phyloP scores from a whole-genome alignment of 2,329 filamentous ascomycete species.

The Cytospora schulzeri region DNA sequence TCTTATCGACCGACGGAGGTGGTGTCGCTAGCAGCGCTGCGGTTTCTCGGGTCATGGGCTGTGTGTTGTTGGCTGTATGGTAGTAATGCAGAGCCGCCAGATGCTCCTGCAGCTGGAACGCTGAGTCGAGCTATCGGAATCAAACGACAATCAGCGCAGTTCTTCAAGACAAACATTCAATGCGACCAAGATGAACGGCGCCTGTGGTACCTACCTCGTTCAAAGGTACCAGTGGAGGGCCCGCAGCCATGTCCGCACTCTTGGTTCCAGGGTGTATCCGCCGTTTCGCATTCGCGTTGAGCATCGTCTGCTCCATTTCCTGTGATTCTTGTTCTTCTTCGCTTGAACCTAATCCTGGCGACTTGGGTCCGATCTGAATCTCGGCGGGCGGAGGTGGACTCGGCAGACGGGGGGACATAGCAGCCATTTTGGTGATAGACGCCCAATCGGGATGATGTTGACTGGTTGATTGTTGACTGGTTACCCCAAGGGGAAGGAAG shows the following conservation, averaged over 20 bases:
- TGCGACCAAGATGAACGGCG: neutral
- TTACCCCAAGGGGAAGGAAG: neutral
- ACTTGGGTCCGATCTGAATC: conserved; percentile 72
- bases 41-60: conserved; percentile 74
- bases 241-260: conserved; percentile 88
- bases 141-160: neutral
- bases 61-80: conserved; percentile 68
- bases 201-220: conserved; percentile 67
- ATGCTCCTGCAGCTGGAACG: conserved; percentile 96
- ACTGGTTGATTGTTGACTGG: neutral
- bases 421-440: conserved; percentile 57
- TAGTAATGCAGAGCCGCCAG: conserved; percentile 88
- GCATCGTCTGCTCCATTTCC: conserved; percentile 63
- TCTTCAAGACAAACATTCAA: neutral
- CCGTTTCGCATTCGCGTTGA: conserved; percentile 75
- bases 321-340: conserved; percentile 58
- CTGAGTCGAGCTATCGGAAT: conserved; percentile 77
- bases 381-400: conserved; percentile 94
- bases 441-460: neutral
- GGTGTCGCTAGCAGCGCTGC: conserved; percentile 77
- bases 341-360: conserved; percentile 34
- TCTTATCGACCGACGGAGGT: conserved; percentile 79
- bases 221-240: conserved; percentile 83
- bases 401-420: conserved; percentile 87
- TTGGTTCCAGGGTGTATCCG: conserved; percentile 92